Percentiles rank a stretch among this genome's conserved stretches.
Conservation (phyloP, 2,329 filamentous ascomycete species). For the Microsporum canis region DNA sequence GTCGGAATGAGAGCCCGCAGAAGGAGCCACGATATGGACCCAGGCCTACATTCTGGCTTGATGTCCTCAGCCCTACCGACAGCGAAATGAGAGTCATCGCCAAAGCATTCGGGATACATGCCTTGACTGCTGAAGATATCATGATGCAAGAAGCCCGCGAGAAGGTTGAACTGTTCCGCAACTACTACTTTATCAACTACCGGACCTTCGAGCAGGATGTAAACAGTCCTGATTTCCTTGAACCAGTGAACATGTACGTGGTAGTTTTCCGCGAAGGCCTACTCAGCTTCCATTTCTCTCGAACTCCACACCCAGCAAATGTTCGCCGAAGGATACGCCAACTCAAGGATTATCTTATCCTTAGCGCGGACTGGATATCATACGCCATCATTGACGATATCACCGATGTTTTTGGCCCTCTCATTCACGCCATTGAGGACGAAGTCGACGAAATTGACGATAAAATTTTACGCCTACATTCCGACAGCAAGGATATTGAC, state of each 20-base stretch:
- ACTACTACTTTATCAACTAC: conserved; percentile 99
- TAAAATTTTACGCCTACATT: conserved; percentile 71
- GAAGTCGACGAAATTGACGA: conserved; percentile 98
- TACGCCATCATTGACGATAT: conserved; percentile 98
- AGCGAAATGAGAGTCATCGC: conserved; percentile 89
- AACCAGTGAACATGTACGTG: conserved; percentile 95
- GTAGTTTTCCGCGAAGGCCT: conserved; percentile 94
- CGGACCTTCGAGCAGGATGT: conserved; percentile 93
- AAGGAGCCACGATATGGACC: conserved; percentile 57
- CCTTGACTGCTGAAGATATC: conserved; percentile 89
- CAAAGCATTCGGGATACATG: conserved; percentile 91
- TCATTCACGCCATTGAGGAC: conserved; percentile 87
- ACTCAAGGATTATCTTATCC: conserved; percentile 80
- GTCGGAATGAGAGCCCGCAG: conserved; percentile 16
- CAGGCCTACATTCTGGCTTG: conserved; percentile 91
- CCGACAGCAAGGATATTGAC: conserved; percentile 34
- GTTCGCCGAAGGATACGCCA: conserved; percentile 89
- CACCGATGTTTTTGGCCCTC: conserved; percentile 85
- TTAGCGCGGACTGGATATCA: conserved; percentile 95
- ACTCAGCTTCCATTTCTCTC: conserved; percentile 92
- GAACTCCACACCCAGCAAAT: conserved; percentile 91
- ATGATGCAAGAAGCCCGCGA: conserved; percentile 95
- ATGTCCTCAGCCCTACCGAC: conserved; percentile 82
- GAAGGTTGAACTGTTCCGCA: conserved; percentile 92
- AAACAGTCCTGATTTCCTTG: conserved; percentile 77